A percentile compares a stretch with the other conserved stretches of the same genome.
Conservation (phyloP, 2,329 filamentous ascomycete species). For the Zasmidium citrigriseum region DNA sequence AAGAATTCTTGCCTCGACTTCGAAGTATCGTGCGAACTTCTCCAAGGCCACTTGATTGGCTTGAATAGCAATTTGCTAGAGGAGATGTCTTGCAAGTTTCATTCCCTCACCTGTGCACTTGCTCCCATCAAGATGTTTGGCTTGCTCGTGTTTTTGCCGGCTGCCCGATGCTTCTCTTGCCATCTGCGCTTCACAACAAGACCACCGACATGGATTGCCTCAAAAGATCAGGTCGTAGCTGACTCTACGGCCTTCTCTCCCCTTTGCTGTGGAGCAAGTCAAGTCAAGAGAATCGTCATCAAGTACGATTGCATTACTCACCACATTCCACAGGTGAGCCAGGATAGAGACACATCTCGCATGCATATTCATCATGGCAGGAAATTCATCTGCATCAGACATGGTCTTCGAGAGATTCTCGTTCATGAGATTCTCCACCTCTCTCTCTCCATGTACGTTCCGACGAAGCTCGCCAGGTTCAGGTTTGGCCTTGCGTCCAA, state of each 20-base stretch:
- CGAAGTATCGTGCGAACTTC: slow-evolving; percentile 74
- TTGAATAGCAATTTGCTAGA: too few relatives aligned
- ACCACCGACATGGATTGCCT: slow-evolving; percentile 45
- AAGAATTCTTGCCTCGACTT: slow-evolving; percentile 67
- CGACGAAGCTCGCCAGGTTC: slow-evolving; percentile 70
- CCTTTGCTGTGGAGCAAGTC: slow-evolving; percentile 40
- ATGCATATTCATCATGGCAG: slow-evolving; percentile 57
- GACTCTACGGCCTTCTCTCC: slow-evolving; percentile 67
- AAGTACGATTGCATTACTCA: not conserved
- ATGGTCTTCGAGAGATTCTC: slow-evolving; percentile 72
- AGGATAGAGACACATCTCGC: slow-evolving; percentile 69
- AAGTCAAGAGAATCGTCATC: not conserved
- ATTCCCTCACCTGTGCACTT: slow-evolving; percentile 51
- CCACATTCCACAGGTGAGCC: slow-evolving; percentile 36
- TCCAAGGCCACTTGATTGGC: slow-evolving; percentile 66
- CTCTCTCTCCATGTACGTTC: slow-evolving; percentile 71
- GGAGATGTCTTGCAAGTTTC: not conserved
- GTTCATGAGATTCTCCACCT: slow-evolving; percentile 61
- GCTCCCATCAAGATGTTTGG: slow-evolving; percentile 76
- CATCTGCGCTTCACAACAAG: slow-evolving; percentile 75
- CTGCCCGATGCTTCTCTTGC: slow-evolving; percentile 63
- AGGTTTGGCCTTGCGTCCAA: slow-evolving; percentile 65
- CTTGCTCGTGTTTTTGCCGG: slow-evolving; percentile 63
- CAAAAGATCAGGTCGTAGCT: slow-evolving; percentile 70
- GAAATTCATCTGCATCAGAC: slow-evolving; percentile 55